Evolutionary conservation across 75 land plant species (phyloP).

Genomic region (Adiantum capillusveneris): DNA sequence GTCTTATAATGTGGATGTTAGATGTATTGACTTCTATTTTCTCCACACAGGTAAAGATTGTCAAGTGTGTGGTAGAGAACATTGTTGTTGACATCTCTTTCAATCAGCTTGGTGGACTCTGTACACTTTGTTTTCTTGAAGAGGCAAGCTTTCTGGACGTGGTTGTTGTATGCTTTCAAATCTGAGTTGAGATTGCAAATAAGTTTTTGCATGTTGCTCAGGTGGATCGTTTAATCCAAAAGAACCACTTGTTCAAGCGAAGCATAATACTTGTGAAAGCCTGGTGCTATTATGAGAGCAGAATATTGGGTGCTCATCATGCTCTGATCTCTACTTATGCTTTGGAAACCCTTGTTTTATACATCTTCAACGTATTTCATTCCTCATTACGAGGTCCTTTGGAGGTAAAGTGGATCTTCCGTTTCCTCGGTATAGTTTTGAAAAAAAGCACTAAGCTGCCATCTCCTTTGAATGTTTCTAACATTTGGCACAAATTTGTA

Average conservation of each 20-base stretch:
- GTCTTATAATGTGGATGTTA: too few relatives aligned
- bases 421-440: neutral
- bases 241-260: slow-evolving; percentile 90
- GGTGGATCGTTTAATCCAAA: slow-evolving; percentile 82
- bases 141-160: slow-evolving; percentile 43
- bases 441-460: neutral
- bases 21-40: too few relatives aligned
- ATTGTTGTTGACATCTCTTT: slow-evolving; percentile 98
- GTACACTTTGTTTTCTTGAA: slow-evolving; percentile 96
- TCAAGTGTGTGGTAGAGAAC: slow-evolving; percentile 93
- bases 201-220: slow-evolving; percentile 20
- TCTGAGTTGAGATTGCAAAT: neutral
- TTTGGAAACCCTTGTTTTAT: slow-evolving; percentile 92
- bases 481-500: neutral
- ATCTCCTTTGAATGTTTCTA: neutral
- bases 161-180: neutral
- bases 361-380: slow-evolving; percentile 94
- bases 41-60: slow-evolving; percentile 96
- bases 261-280: slow-evolving; percentile 97
- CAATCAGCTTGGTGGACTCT: slow-evolving; percentile 93
- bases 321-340: slow-evolving; percentile 98
- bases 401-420: slow-evolving; percentile 42
- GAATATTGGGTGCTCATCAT: slow-evolving; percentile 93
- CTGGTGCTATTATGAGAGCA: slow-evolving; percentile 99
- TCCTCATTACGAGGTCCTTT: slow-evolving; percentile 87